Evolutionary conservation across 176 grass and related monocot genomes (phyloP), one percentile per base, ranked within the genome.

Genomic region (Oropetium thomaeum): DNA sequence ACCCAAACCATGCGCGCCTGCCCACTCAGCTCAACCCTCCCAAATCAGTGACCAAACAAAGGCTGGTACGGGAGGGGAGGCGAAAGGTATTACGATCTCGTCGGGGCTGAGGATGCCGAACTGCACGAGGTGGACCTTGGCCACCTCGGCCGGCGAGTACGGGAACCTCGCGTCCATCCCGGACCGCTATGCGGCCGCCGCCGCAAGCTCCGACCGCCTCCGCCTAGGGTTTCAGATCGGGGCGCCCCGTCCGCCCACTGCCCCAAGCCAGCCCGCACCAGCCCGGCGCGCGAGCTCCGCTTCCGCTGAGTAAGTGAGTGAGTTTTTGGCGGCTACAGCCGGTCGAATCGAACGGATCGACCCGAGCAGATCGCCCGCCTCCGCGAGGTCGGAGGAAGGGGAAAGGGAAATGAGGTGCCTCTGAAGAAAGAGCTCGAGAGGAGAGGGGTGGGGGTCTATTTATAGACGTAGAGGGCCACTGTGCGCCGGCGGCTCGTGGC

Each of bases 91-190:
- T 98, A 98, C 95, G 60, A 98, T 98, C 84, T 98, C 95, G 31
- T 98, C 95, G 17, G 95, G 89, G 86, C 91, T 93, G 79, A 98
- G 90, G 87, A 98, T 92, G 67, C 95, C 95, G 76, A 98, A 98
- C 89, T 98, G 95, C 55, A 98, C 89, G 67, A 75, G 61, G 42
- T 83, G 76, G 71, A 98, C 96, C 84, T 98, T 98, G 77, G 89
- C 91, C 83, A 98, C 96, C 81, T 98, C 96, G 31, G 95, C 91
- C 49, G 91, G 96, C 4, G 96, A 98, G 84, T 85, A 92, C 20
- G 91, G 91, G 71, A 98, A 98, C 82, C 96, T 83, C 81, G 73
- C 88, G 55, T 98, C 96, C 96, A 98, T 98, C 66, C 10, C 78
- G 35, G 22, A 38, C 22, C 5, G 68, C n/a, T n/a, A n/a, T n/a